A percentile compares a stretch with the other conserved stretches of the same genome.
These are phyloP conservation scores for Hortiboletus campestris DNA, from an alignment of 768 basidiomycete species.

Conservation along the genomic window DNA sequence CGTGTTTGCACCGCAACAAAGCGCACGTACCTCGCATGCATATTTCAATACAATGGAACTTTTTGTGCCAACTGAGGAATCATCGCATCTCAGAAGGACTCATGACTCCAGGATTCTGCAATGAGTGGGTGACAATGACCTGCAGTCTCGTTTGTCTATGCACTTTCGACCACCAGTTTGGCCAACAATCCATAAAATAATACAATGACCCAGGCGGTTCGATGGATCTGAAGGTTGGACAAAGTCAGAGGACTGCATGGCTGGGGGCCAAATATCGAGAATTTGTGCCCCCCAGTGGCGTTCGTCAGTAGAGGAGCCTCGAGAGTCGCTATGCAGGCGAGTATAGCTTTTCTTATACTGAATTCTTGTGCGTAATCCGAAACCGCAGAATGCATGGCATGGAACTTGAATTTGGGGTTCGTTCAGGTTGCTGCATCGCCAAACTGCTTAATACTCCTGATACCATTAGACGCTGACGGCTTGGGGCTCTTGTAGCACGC, in stretches of 20 bases:
- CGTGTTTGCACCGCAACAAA: not conserved
- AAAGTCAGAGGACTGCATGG: not conserved
- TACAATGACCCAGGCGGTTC: not conserved
- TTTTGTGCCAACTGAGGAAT: not conserved
- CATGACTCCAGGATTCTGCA: not conserved
- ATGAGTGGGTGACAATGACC: not conserved
- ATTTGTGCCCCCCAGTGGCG: not conserved
- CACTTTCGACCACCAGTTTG: not conserved
- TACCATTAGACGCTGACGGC: not conserved
- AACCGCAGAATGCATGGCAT: not conserved
- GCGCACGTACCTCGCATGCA: not conserved
- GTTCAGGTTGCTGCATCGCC: not conserved
- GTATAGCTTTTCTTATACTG: not conserved
- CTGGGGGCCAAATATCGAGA: not conserved
- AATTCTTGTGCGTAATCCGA: not conserved
- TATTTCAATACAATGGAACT: not conserved
- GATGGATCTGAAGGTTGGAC: not conserved
- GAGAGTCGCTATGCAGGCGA: slow-evolving; percentile 3
- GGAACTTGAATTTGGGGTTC: not conserved
- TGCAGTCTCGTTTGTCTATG: not conserved
- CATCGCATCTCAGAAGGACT: not conserved
- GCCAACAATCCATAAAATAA: not conserved
- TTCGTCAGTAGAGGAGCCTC: not conserved
- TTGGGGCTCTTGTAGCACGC: not conserved
- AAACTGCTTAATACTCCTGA: not conserved